These are phyloP conservation scores for Colletotrichum filicis DNA, from an alignment of 2,329 filamentous ascomycete genomes.

Conservation along the genomic window DNA sequence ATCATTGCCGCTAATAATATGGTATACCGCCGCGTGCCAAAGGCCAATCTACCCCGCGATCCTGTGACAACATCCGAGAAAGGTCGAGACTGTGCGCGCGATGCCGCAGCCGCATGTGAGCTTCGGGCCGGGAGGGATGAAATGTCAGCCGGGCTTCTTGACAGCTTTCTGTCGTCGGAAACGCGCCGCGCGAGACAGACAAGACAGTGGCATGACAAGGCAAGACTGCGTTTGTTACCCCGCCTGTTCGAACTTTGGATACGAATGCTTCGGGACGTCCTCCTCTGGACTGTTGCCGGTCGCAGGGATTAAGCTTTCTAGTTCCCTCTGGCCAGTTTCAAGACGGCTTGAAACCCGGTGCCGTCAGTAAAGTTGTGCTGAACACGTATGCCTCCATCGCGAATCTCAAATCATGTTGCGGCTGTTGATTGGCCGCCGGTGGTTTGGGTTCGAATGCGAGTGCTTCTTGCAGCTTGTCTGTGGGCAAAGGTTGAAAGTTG, in stretches of 20 bases:
- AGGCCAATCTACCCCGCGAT: neutral
- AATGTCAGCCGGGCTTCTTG: neutral
- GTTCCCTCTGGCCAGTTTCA: conserved; percentile 9
- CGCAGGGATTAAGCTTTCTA: conserved; percentile 11
- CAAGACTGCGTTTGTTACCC: neutral
- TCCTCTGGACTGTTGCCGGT: neutral
- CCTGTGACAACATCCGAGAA: neutral
- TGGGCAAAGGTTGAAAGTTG: neutral
- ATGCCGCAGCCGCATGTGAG: conserved; percentile 5
- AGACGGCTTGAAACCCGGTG: conserved; percentile 16
- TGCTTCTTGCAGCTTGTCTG: neutral
- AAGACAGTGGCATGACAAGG: neutral
- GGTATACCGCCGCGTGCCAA: neutral
- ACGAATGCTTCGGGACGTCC: neutral
- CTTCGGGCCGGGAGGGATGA: conserved; percentile 16
- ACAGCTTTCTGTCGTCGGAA: conserved; percentile 1
- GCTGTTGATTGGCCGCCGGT: conserved; percentile 1
- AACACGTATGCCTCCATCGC: conserved; percentile 5
- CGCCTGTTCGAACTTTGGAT: conserved; percentile 22
- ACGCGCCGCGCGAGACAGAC: neutral
- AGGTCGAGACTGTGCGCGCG: neutral
- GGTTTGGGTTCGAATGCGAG: neutral
- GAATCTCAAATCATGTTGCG: conserved; percentile 16
- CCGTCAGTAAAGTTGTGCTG: conserved; percentile 9
- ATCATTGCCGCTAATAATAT: neutral